A percentile compares a stretch with the other conserved stretches of the same genome.
Conservation (phyloP, 768 basidiomycete genomes). For the Hydnum rufescens region DNA sequence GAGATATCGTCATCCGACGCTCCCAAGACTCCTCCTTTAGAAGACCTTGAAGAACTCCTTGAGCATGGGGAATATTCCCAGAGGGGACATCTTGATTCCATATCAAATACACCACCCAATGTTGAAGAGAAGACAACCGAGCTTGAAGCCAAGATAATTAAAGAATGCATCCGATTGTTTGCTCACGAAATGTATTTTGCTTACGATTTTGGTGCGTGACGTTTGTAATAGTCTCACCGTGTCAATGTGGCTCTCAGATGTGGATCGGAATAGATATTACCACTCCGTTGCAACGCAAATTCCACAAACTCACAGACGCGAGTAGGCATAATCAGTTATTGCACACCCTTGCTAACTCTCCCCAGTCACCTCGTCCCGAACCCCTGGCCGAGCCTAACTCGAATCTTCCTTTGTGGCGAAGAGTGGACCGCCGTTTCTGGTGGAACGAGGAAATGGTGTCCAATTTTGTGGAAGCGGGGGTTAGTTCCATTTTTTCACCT, state of each 20-base stretch:
- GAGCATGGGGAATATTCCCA: no score
- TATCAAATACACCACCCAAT: conserved; percentile 28
- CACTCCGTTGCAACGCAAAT: conserved; percentile 64
- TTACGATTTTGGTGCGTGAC: conserved; percentile 52
- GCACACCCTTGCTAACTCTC: not conserved
- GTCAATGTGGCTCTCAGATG: not conserved
- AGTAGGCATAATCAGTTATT: conserved; percentile 40
- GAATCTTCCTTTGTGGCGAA: conserved; percentile 73
- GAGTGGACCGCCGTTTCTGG: conserved; percentile 83
- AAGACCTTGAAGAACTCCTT: no score
- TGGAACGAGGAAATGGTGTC: conserved; percentile 86
- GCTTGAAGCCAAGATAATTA: conserved; percentile 64
- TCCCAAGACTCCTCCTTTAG: no score
- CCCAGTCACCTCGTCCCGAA: conserved; percentile 23
- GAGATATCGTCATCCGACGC: no score
- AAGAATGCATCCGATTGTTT: conserved; percentile 59
- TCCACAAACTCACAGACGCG: conserved; percentile 37
- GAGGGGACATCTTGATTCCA: no score
- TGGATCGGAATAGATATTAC: conserved; percentile 41
- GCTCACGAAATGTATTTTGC: conserved; percentile 86
- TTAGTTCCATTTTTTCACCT: conserved; percentile 20
- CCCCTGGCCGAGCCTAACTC: conserved; percentile 51
- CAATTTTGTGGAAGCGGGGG: conserved; percentile 74
- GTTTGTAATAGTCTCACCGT: not conserved
- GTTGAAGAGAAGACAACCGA: conserved; percentile 56